Conservation (phyloP, 148 eudicot genomes). For the Vaccinium macrocarpon region DNA sequence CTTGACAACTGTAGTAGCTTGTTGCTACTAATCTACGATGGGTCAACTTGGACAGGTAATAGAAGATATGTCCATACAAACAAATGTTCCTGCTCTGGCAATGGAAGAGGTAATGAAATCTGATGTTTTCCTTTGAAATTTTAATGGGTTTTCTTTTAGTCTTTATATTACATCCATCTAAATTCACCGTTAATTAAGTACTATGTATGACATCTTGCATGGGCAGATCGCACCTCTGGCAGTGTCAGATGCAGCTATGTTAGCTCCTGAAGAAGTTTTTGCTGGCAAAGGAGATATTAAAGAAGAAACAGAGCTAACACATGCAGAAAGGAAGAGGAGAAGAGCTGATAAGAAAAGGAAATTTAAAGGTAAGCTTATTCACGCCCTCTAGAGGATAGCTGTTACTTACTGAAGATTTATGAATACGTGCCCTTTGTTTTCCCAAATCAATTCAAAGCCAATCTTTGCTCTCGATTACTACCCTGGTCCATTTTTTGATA, state of each 20-base stretch:
- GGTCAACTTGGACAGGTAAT: conserved; percentile 52
- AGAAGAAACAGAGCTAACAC: conserved; percentile 90
- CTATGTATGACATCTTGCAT: conserved; percentile 17
- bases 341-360: conserved; percentile 87
- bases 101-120: conserved; percentile 84
- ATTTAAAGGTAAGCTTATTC: conserved; percentile 57
- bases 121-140: neutral
- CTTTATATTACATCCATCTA: neutral
- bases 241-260: conserved; percentile 95
- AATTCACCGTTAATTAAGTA: neutral
- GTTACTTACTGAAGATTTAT: neutral
- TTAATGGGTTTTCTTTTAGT: neutral
- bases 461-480: neutral
- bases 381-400: neutral
- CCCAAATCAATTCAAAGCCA: neutral
- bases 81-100: conserved; percentile 91
- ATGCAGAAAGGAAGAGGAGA: conserved; percentile 78
- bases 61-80: conserved; percentile 86
- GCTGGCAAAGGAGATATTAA: conserved; percentile 83
- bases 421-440: neutral
- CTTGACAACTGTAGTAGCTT: neutral
- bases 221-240: conserved; percentile 85
- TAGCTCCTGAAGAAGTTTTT: conserved; percentile 95
- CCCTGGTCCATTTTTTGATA: neutral
- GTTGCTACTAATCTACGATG: conserved; percentile 5